Evolutionary conservation across 169 alveolate species (phyloP).

Genomic region (Perkinsus chesapeaki): DNA sequence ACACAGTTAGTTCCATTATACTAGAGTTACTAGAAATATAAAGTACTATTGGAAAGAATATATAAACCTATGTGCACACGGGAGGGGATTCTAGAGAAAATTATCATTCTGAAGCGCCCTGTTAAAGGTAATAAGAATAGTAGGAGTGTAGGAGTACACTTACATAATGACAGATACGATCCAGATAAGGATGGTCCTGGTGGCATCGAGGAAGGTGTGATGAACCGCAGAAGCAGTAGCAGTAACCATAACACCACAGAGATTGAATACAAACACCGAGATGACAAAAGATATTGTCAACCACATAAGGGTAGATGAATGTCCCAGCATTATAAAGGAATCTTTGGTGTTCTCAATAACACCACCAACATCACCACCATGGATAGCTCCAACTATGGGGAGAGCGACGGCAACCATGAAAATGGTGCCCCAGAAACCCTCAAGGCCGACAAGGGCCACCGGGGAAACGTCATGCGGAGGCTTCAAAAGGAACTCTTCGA

Average conservation of each 20-base stretch:
- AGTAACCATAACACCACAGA: slow-evolving; percentile 5
- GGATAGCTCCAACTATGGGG: neutral
- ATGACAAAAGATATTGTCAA: neutral
- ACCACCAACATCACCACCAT: slow-evolving; percentile 5
- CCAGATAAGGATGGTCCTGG: slow-evolving; percentile 14
- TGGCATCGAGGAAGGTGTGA: slow-evolving; percentile 14
- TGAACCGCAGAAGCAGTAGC: slow-evolving; percentile 5
- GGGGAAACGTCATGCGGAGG: slow-evolving; percentile 11
- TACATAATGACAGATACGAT: neutral
- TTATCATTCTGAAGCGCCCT: too few species aligned
- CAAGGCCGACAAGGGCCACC: slow-evolving; percentile 9
- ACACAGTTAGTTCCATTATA: too few species aligned
- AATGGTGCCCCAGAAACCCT: slow-evolving; percentile 10
- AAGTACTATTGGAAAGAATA: too few species aligned
- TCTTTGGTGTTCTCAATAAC: slow-evolving; percentile 1
- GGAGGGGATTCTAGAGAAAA: too few species aligned
- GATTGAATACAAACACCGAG: neutral
- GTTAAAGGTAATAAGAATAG: neutral
- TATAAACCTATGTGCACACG: too few species aligned
- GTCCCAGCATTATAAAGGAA: neutral
- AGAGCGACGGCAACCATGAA: neutral
- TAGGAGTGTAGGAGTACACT: neutral
- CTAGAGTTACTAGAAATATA: too few species aligned
- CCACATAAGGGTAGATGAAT: neutral
- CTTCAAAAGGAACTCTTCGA: slow-evolving; percentile 7